Evolutionary conservation across 2,329 filamentous ascomycete genomes (phyloP), one percentile per base, ranked within the genome.

Genomic region (Byssoonygena ceratinophila): DNA sequence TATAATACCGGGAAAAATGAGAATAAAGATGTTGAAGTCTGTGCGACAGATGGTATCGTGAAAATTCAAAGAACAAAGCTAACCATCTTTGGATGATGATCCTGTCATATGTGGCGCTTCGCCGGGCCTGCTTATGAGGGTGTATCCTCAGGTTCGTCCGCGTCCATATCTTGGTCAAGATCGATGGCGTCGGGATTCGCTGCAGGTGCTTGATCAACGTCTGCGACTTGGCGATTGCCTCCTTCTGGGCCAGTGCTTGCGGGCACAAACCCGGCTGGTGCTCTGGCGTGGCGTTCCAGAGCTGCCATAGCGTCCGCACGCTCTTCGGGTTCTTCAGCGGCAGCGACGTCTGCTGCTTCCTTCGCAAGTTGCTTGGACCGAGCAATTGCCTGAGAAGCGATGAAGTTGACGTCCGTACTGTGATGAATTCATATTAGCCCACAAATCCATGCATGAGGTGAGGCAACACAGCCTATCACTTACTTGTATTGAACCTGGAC

Each of bases 401-500:
- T 96, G 65, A 96, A 98, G 67, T 90, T 94, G 75, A 98, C 91
- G 64, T 98, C 92, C 41, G 94, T 98, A 65, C 78, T 81, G 59
- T 51, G 54, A 54, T 34, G n/a, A n/a, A n/a, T 32, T 18, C 4
- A 44, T 12, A 36, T 57, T 54, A 57, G 52, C 31, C 29, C 9
- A 29, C 25, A 8, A 11, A 16, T 23, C 7, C 25, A 6, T 12
- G 32, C 23, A 40, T 5, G 29, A 18, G 40, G 46, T 12, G 22
- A 39, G 29, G 11, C 29, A 36, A 45, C 37, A 45, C 9, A 31
- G 2, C 3, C 43, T 41, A 18, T 41, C 43, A 71, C 75, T 64
- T 77, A 81, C 78, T 97, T 97, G 76, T 94, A 98, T 72, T 96
- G 87, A 50, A 92, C 91, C 69, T 96, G 89, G 11, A 98, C 92